Percentiles rank a stretch among this genome's conserved stretches.
Conservation (phyloP, 768 basidiomycete species). For the Boletus vinaceobasis region DNA sequence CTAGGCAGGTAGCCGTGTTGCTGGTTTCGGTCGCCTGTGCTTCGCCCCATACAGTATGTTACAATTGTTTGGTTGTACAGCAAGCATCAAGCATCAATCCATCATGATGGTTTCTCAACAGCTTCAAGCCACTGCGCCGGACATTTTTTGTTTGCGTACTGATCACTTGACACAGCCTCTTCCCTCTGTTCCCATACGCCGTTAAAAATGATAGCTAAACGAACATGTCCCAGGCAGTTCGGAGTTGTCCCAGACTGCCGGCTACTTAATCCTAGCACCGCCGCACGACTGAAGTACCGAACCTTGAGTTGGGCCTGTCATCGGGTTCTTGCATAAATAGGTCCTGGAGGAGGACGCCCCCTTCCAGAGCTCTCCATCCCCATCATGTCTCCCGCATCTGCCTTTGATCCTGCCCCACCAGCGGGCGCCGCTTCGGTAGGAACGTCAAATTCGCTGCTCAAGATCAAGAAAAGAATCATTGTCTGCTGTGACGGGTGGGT, state of each 20-base stretch:
- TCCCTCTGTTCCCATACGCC: not conserved
- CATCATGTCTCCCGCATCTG: constrained; percentile 12
- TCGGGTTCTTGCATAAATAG: constrained; percentile 26
- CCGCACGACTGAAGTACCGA: not conserved
- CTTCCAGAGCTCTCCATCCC: not conserved
- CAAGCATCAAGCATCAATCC: not conserved
- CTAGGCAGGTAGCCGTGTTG: constrained; percentile 57
- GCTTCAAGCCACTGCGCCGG: too few relatives aligned
- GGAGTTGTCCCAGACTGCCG: not conserved
- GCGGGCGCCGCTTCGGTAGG: not conserved
- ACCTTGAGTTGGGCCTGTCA: not conserved
- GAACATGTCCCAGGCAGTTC: not conserved
- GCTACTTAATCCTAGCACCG: not conserved
- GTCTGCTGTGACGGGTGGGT: constrained; percentile 75
- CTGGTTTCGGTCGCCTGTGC: constrained; percentile 4
- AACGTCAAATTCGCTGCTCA: constrained; percentile 1
- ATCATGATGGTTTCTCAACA: not conserved
- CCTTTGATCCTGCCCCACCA: not conserved
- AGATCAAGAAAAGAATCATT: constrained; percentile 55
- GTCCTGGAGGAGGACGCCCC: not conserved
- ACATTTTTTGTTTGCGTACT: not conserved
- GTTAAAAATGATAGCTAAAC: not conserved
- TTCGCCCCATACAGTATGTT: not conserved
- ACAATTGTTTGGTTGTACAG: not conserved
- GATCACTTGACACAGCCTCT: not conserved